A percentile compares a stretch with the other conserved stretches of the same genome.
Conservation (phyloP, 2,329 filamentous ascomycete genomes). For the Paraphoma sp. region DNA sequence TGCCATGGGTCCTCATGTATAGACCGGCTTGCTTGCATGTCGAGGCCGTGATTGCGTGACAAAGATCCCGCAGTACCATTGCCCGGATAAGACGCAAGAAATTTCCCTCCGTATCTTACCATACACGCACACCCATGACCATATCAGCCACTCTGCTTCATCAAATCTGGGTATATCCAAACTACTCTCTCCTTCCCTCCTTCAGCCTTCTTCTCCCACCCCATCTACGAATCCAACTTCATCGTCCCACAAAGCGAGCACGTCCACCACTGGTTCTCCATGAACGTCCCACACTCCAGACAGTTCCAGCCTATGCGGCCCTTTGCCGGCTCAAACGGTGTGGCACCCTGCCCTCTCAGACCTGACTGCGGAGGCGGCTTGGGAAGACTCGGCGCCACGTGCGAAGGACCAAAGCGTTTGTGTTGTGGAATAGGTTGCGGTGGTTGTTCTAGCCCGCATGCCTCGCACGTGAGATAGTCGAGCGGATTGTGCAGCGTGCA, state of each 20-base stretch:
- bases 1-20: too few species aligned
- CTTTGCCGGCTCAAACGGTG: constrained; percentile 52
- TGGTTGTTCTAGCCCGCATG: constrained; percentile 64
- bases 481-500: constrained; percentile 69
- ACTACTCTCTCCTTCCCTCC: background rate
- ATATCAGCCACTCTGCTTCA: background rate
- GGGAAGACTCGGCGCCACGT: constrained; percentile 33
- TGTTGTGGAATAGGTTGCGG: constrained; percentile 46
- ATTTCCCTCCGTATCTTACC: too few species aligned
- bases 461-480: constrained; percentile 66
- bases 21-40: too few species aligned
- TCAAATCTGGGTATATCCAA: background rate
- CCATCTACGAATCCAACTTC: constrained; percentile 52
- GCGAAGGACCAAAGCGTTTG: constrained; percentile 34
- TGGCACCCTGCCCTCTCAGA: constrained; percentile 36
- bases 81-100: too few species aligned
- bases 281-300: constrained; percentile 64
- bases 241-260: constrained; percentile 66
- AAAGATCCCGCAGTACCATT: too few species aligned
- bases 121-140: too few species aligned
- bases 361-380: constrained; percentile 39
- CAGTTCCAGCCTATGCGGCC: constrained; percentile 67
- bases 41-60: too few species aligned
- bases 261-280: constrained; percentile 71
- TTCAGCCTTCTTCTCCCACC: background rate